phyloP scores from a whole-genome alignment of 2,329 filamentous ascomycete species.

The Blastomyces parvus region DNA sequence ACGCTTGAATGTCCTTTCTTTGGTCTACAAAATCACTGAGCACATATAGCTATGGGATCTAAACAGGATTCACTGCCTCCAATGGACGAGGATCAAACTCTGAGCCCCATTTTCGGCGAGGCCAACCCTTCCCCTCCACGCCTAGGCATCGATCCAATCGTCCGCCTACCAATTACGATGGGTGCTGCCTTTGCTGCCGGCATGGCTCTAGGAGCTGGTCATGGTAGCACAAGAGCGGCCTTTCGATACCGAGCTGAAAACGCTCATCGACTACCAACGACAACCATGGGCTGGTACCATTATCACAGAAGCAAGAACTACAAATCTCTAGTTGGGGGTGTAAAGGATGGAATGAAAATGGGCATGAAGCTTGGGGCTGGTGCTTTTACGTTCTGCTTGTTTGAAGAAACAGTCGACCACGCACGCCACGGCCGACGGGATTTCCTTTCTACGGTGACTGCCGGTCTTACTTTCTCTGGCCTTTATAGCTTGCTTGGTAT shows the following conservation, averaged over 20 bases:
- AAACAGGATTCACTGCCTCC: background rate
- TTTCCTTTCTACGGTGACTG: constrained; percentile 68
- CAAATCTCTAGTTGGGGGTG: constrained; percentile 64
- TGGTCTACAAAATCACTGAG: no score
- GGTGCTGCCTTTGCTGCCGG: constrained; percentile 58
- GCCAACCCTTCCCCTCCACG: constrained; percentile 32
- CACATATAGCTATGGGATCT: constrained; percentile 15
- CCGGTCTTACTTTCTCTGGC: constrained; percentile 75
- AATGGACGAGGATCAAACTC: background rate
- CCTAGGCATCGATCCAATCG: constrained; percentile 53
- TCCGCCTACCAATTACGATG: constrained; percentile 58
- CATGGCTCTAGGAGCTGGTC: constrained; percentile 57
- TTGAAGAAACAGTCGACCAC: constrained; percentile 79
- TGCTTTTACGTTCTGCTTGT: constrained; percentile 64
- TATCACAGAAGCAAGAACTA: constrained; percentile 99
- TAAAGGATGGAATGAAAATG: constrained; percentile 69
- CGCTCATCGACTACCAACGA: constrained; percentile 79
- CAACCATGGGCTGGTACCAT: constrained; percentile 85
- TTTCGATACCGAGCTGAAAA: constrained; percentile 91
- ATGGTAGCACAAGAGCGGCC: constrained; percentile 64
- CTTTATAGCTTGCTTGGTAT: constrained; percentile 78
- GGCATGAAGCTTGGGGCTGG: constrained; percentile 61
- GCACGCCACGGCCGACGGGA: constrained; percentile 52
- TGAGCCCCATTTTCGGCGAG: constrained; percentile 24
- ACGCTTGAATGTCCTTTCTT: background rate